Conservation (phyloP, 805 yeast genomes). For the Komagataella pastoris region DNA sequence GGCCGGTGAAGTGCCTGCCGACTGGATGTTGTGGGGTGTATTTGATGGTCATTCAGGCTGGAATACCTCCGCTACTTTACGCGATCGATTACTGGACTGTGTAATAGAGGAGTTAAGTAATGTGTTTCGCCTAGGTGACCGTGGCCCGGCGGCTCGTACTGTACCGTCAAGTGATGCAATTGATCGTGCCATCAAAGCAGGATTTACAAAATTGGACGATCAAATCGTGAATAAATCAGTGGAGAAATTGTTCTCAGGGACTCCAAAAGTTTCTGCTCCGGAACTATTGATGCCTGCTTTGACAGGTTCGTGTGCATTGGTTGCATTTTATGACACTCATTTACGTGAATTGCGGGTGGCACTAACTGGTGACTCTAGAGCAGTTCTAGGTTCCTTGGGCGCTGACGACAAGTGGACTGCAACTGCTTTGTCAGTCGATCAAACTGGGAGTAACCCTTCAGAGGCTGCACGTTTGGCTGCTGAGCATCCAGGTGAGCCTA, state of each 20-base stretch:
- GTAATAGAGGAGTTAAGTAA: slow-evolving; percentile 70
- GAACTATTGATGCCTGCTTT: slow-evolving; percentile 82
- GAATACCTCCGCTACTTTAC: slow-evolving; percentile 76
- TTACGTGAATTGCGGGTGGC: slow-evolving; percentile 71
- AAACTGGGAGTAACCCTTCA: slow-evolving; percentile 82
- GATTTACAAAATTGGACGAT: slow-evolving; percentile 73
- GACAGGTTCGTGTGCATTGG: slow-evolving; percentile 87
- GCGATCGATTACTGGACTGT: slow-evolving; percentile 63
- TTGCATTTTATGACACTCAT: slow-evolving; percentile 75
- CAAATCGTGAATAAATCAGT: slow-evolving; percentile 73
- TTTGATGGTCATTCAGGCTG: slow-evolving; percentile 98
- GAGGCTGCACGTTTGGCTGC: slow-evolving; percentile 73
- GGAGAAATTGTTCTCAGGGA: slow-evolving; percentile 55
- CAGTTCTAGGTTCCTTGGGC: slow-evolving; percentile 64
- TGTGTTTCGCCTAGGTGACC: slow-evolving; percentile 43
- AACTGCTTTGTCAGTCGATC: slow-evolving; percentile 75
- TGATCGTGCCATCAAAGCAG: slow-evolving; percentile 69
- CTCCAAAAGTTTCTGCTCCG: slow-evolving; percentile 50
- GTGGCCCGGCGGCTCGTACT: slow-evolving; percentile 28
- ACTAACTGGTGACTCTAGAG: slow-evolving; percentile 93
- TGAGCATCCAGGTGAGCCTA: slow-evolving; percentile 89
- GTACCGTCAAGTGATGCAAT: slow-evolving; percentile 59
- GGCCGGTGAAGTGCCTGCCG: slow-evolving; percentile 24
- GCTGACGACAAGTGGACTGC: slow-evolving; percentile 74
- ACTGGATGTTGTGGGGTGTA: slow-evolving; percentile 92